phyloP scores from a whole-genome alignment of 306 rosid genomes.

The Dryas alaskensis region DNA sequence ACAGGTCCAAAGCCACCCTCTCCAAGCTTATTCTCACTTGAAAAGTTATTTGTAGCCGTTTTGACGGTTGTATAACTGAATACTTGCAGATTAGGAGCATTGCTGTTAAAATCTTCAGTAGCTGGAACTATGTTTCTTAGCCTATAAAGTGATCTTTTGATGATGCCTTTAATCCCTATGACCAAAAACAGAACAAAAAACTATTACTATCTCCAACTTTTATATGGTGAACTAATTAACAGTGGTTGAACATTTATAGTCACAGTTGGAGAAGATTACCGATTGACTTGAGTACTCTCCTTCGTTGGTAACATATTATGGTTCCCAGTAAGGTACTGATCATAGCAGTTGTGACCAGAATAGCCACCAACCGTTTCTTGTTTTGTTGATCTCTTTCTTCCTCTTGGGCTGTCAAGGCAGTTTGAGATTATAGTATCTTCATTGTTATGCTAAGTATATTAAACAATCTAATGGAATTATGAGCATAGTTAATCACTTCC shows the following conservation, averaged over 20 bases:
- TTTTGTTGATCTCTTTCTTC: slow-evolving; percentile 10
- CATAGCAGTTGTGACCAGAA: slow-evolving; percentile 8
- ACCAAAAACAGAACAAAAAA: neutral
- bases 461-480: no score
- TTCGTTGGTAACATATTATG: neutral
- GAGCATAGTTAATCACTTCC: neutral
- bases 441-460: no score
- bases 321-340: neutral
- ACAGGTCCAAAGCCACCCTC: slow-evolving; percentile 56
- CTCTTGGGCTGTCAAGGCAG: slow-evolving; percentile 3
- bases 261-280: neutral
- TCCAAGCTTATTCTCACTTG: slow-evolving; percentile 43
- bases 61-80: slow-evolving; percentile 38
- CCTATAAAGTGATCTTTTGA: slow-evolving; percentile 7
- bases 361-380: neutral
- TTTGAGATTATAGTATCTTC: no score
- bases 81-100: slow-evolving; percentile 33
- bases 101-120: slow-evolving; percentile 11
- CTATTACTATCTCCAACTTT: no score
- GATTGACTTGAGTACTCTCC: neutral
- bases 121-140: neutral
- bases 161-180: neutral
- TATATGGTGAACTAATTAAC: neutral
- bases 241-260: neutral
- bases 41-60: slow-evolving; percentile 51